Percentiles rank a stretch among this genome's conserved stretches.
Evolutionary conservation across 2,329 filamentous ascomycete species (phyloP).

Genomic region (Phialophora chinensis): DNA sequence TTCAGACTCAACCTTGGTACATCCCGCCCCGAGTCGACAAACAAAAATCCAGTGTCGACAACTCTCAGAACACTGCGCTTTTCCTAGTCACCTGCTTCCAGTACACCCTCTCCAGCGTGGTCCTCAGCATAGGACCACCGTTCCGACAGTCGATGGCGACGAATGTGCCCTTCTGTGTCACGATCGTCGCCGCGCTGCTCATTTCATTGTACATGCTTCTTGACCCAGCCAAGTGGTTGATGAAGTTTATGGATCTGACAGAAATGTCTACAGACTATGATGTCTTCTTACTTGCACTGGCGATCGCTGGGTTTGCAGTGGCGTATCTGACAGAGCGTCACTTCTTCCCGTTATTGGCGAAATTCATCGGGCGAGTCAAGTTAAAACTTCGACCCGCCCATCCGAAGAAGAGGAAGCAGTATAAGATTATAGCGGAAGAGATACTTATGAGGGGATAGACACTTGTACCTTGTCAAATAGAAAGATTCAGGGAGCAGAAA

Average conservation of each 20-base stretch:
- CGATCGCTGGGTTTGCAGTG: slow-evolving; percentile 69
- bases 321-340: slow-evolving; percentile 75
- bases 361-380: slow-evolving; percentile 67
- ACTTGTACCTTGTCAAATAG: not conserved
- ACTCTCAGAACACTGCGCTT: slow-evolving; percentile 90
- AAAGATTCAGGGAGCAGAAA: not conserved
- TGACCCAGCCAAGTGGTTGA: slow-evolving; percentile 71
- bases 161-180: slow-evolving; percentile 86
- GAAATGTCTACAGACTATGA: slow-evolving; percentile 75
- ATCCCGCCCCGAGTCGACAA: slow-evolving; percentile 77
- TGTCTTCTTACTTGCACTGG: slow-evolving; percentile 72
- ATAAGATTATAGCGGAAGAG: slow-evolving; percentile 78
- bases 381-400: slow-evolving; percentile 61
- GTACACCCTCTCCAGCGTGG: slow-evolving; percentile 87
- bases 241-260: slow-evolving; percentile 83
- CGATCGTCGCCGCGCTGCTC: slow-evolving; percentile 70
- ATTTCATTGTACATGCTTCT: slow-evolving; percentile 82
- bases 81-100: slow-evolving; percentile 93
- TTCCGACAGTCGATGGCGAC: slow-evolving; percentile 80
- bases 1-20: slow-evolving; percentile 84
- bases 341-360: slow-evolving; percentile 72
- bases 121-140: slow-evolving; percentile 87
- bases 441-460: slow-evolving; percentile 52
- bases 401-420: slow-evolving; percentile 81
- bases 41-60: slow-evolving; percentile 82